A percentile compares a stretch with the other conserved stretches of the same genome.
These are phyloP conservation scores for Coprinopsis marcescibilis DNA, from an alignment of 768 basidiomycete genomes.

Conservation along the genomic window DNA sequence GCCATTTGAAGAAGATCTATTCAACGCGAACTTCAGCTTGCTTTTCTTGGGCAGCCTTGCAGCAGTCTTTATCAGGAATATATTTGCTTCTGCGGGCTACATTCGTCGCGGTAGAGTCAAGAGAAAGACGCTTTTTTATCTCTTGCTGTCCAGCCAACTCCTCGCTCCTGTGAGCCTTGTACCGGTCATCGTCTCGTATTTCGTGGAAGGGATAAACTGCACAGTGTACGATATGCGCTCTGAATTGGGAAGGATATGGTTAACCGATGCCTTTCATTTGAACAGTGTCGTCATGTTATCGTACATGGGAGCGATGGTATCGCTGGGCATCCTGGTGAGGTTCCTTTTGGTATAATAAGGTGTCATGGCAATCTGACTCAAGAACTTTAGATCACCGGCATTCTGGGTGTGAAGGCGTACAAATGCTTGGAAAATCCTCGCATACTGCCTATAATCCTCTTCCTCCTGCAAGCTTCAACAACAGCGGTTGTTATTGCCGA, in stretches of 20 bases:
- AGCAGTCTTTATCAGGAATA: slow-evolving; percentile 49
- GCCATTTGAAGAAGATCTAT: slow-evolving; percentile 38
- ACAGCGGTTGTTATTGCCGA: slow-evolving; percentile 38
- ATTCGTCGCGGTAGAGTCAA: slow-evolving; percentile 50
- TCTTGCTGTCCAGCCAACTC: slow-evolving; percentile 50
- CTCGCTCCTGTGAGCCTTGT: slow-evolving; percentile 41
- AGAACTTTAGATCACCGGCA: slow-evolving; percentile 46
- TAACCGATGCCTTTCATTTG: slow-evolving; percentile 6
- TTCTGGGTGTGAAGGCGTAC: slow-evolving; percentile 63
- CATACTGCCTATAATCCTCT: slow-evolving; percentile 41
- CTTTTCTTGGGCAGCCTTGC: slow-evolving; percentile 44
- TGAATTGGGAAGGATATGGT: neutral
- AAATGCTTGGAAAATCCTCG: slow-evolving; percentile 56
- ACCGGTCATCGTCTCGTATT: slow-evolving; percentile 41
- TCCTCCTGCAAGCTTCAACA: slow-evolving; percentile 37
- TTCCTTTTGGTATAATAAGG: neutral
- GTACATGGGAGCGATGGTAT: slow-evolving; percentile 28
- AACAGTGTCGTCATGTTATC: slow-evolving; percentile 35
- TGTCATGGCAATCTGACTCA: neutral
- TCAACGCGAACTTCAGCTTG: slow-evolving; percentile 35
- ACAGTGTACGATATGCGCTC: slow-evolving; percentile 33
- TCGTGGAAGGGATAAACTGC: slow-evolving; percentile 36
- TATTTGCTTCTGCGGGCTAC: slow-evolving; percentile 44
- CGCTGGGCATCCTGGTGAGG: slow-evolving; percentile 36
- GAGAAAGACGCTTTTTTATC: slow-evolving; percentile 53